Evolutionary conservation across 768 basidiomycete species (phyloP), one percentile per base, ranked within the genome.

Genomic region (Mycena filopes): DNA sequence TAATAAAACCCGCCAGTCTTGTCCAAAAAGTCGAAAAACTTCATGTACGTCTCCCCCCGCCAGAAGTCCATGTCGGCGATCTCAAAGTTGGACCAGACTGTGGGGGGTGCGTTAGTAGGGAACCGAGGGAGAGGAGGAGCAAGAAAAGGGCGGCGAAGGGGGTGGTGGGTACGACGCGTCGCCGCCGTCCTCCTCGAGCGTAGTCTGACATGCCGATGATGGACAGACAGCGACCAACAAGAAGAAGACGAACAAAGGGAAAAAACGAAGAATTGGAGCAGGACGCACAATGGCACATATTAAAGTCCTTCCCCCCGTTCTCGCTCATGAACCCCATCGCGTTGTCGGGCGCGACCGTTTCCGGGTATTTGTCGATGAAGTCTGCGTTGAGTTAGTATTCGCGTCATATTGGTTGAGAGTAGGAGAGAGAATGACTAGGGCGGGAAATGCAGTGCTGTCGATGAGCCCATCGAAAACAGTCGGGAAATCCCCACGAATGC

Each of bases 31-130:
- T 90, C 84, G 69, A 91, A 91, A 78, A 86, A 91, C 18, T 82
- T 79, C 46, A 78, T 83, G 72, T 92, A 92, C 0, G 89, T 84
- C n/a, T 86, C 82, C 3, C 83, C 78, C 6, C 89, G 78, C 87
- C 88, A 90, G 72, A 91, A 88, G 38, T 86, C 82, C 74, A 91
- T 81, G 66, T 85, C 83, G 23, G 84, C 89, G 62, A 92, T 90
- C 71, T 92, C 92, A 69, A 94, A 94, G 70, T 87, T 87, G 57
- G 82, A 83, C 85, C 86, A 86, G 77, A 86, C 85, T 83, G 42
- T 18, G 11, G 12, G 21, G 42, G 25, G 29, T 29, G 12, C n/a
- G 55, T 38, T 18, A 55, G 58, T 23, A 25, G 28, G 4, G 26
- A 50, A 10, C 36, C 1, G 36, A 33, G 15, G 43, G 43, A 38